Percentiles rank a stretch among this genome's conserved stretches.
These are phyloP conservation scores for Termitomyces sp. DNA, from an alignment of 768 basidiomycete genomes.

Conservation along the genomic window DNA sequence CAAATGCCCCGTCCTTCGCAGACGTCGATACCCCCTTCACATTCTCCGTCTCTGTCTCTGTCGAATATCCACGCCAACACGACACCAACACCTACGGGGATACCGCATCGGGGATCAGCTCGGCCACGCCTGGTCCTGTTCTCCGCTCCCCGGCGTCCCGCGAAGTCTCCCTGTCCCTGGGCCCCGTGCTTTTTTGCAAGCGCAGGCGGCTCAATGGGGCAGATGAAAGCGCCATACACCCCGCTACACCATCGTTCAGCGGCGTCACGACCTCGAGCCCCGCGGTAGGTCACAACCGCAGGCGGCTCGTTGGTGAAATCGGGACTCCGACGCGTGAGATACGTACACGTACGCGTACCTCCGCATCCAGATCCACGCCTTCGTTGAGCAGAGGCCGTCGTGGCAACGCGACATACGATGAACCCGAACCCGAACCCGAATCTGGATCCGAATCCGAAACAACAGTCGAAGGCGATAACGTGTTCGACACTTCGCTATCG, in stretches of 20 bases:
- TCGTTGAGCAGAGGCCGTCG: not conserved
- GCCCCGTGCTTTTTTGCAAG: not conserved
- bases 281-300: not conserved
- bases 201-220: not conserved
- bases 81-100: not conserved
- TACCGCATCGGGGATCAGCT: not conserved
- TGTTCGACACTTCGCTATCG: not conserved
- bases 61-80: not conserved
- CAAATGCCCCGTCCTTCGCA: not conserved
- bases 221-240: not conserved
- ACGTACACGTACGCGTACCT: no score
- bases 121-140: not conserved
- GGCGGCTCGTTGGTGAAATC: not conserved
- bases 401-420: not conserved
- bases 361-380: not conserved
- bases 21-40: not conserved
- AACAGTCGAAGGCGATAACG: no score
- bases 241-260: not conserved
- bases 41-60: no score
- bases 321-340: not conserved
- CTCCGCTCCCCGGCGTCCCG: not conserved
- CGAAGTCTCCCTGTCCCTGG: not conserved
- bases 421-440: not conserved
- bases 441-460: not conserved
- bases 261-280: not conserved